Evolutionary conservation across 345 rosid species (phyloP), one percentile per base, ranked within the genome.

Genomic region (Boechera divaricarpa): DNA sequence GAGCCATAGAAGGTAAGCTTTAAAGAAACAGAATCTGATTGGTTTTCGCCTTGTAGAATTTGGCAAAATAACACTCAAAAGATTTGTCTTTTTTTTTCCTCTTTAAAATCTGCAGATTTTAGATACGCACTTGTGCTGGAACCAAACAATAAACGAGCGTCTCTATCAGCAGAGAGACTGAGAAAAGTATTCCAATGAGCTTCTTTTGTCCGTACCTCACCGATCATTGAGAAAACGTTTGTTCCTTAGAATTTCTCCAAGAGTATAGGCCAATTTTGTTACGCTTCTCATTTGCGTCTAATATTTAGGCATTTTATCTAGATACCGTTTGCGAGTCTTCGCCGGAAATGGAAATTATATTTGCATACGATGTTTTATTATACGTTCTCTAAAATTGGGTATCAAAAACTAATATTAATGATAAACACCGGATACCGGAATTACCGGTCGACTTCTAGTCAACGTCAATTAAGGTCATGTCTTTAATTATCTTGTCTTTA

Each of bases 61-160:
- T 58, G 21, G 32, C 10, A 12, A 49, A 33, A 2, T 3, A 11
- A 49, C 53, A 24, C 36, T 42, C 53, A 39, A 57, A 66, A 66
- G 61, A 29, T 57, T 26, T 32, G 8, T 58, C 51, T 70, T 1
- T 7, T 24, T 12, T 24, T 7, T 29, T 13, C 49, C 39, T 36
- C 29, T 36, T 24, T 4, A 16, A 69, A 28, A 4, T 11, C 15
- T 82, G 86, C 91, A 95, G 99, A 95, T 85, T 95, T 92, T 76
- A 74, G 42, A 51, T 79, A 91, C 63, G 98, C 99, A 5, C 84
- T 91, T 58, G 94, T 96, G 63, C 90, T 96, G 21, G 99, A 96
- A 82, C 99, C 99, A 63, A 93, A 93, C 81, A 95, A 95, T 75
- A 93, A 91, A 82, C 79, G 96, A 80, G 99, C 98, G 31, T 61